Percentiles rank a stretch among this genome's conserved stretches.
These are phyloP conservation scores for Trichoderma polysporum DNA, from an alignment of 2,329 filamentous ascomycete genomes.

Conservation along the genomic window DNA sequence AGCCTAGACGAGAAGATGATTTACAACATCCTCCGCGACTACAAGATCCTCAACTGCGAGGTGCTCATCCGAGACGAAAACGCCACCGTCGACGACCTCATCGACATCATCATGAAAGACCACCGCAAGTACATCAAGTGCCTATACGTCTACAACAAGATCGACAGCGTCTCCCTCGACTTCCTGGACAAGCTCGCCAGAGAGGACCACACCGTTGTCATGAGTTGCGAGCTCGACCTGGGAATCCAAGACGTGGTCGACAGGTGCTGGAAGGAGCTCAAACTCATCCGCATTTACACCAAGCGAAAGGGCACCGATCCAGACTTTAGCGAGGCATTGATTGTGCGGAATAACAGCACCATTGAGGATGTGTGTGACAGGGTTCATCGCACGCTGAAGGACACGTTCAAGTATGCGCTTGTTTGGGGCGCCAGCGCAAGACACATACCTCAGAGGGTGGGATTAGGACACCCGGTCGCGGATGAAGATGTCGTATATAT, in stretches of 20 bases:
- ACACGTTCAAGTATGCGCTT: slow-evolving; percentile 97
- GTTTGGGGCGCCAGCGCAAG: slow-evolving; percentile 97
- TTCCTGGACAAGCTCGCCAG: slow-evolving; percentile 89
- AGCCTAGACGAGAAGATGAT: slow-evolving; percentile 96
- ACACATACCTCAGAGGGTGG: slow-evolving; percentile 91
- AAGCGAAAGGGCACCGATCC: slow-evolving; percentile 93
- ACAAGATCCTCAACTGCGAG: slow-evolving; percentile 98
- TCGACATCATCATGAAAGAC: slow-evolving; percentile 99
- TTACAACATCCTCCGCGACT: slow-evolving; percentile 95
- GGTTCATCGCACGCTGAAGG: slow-evolving; percentile 91
- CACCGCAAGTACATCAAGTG: slow-evolving; percentile 95
- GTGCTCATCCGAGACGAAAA: slow-evolving; percentile 93
- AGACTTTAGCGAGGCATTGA: slow-evolving; percentile 85
- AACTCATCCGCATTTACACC: slow-evolving; percentile 89
- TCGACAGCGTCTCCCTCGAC: slow-evolving; percentile 90
- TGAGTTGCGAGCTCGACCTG: slow-evolving; percentile 95
- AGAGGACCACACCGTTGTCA: slow-evolving; percentile 91
- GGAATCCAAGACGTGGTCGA: slow-evolving; percentile 93
- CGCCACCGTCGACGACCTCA: slow-evolving; percentile 95
- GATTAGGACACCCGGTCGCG: slow-evolving; percentile 74
- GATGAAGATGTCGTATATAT: slow-evolving; percentile 70
- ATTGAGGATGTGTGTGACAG: slow-evolving; percentile 98
- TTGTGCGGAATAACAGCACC: slow-evolving; percentile 81
- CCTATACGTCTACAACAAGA: slow-evolving; percentile 99
- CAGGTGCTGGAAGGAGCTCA: slow-evolving; percentile 89